Evolutionary conservation across 768 basidiomycete species (phyloP), one percentile per base, ranked within the genome.

Genomic region (Rhizopogon vulgaris): DNA sequence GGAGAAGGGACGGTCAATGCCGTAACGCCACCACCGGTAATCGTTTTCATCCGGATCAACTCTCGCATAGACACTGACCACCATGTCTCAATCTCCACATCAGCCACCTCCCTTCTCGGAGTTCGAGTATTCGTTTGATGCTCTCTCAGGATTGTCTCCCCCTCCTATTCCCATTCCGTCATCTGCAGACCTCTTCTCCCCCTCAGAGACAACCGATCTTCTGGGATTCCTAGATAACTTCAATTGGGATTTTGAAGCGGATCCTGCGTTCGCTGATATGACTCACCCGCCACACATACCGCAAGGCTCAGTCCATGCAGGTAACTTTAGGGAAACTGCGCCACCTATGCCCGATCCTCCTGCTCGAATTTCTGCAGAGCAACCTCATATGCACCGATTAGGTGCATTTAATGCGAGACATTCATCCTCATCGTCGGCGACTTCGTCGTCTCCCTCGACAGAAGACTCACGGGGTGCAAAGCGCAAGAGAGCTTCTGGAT

Each of bases 221-320:
- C 76, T 90, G 54, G 84, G 85, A 51, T 92, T 92, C 65, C 80
- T 92, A 64, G 88, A 91, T 69, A 84, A 83, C 67, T 88, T 90
- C 61, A 78, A 74, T 60, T 84, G 82, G 82, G 84, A 87, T 50
- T 72, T 81, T 53, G 74, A 77, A 25, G 57, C 73, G 1, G 75
- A 76, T n/a, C 64, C 65, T 25, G 12, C 56, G 15, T 58, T 66
- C 24, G 28, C 41, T 38, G 57, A 51, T 51, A 51, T 42, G 38
- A 3, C 52, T 7, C 37, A 46, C 36, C 54, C 54, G 43, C 48
- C 53, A 9, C 25, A 51, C 12, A 24, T 51, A 6, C 59, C 50
- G 17, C 41, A 12, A 46, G n/a, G 52, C 15, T 38, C 52, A 32
- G 22, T 22, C 22, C 22, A 22, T 22, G 38, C 52, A 0, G 42